These are phyloP conservation scores for Cynanchum wilfordii DNA, from an alignment of 257 asterid species.

Conservation along the genomic window DNA sequence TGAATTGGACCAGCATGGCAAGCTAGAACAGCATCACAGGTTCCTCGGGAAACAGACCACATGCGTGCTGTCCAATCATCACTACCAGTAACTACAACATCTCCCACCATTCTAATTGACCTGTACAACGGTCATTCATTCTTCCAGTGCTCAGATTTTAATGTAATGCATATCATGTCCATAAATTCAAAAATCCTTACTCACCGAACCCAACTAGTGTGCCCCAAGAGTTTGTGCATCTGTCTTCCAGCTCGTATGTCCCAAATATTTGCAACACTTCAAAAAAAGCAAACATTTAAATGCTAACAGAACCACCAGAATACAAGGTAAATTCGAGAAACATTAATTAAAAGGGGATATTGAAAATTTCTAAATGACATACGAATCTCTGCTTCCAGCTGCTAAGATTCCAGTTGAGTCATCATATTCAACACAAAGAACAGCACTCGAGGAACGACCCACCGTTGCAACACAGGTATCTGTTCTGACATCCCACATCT, in stretches of 20 bases:
- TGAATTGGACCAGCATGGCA: slow-evolving; percentile 91
- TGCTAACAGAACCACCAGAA: not conserved
- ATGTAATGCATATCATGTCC: slow-evolving; percentile 16
- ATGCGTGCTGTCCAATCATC: slow-evolving; percentile 99
- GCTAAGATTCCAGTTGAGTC: slow-evolving; percentile 89
- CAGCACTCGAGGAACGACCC: slow-evolving; percentile 87
- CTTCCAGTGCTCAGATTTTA: slow-evolving; percentile 25
- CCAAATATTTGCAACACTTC: slow-evolving; percentile 80
- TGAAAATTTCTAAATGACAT: slow-evolving; percentile 28
- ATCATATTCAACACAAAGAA: slow-evolving; percentile 92
- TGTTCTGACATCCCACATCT: slow-evolving; percentile 99
- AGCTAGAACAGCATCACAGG: slow-evolving; percentile 92
- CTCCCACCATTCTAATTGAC: slow-evolving; percentile 96
- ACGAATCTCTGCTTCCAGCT: slow-evolving; percentile 94
- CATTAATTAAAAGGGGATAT: not conserved
- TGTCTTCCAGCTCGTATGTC: slow-evolving; percentile 87
- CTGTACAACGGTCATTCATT: slow-evolving; percentile 34
- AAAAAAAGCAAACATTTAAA: slow-evolving; percentile 14
- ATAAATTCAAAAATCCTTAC: slow-evolving; percentile 14
- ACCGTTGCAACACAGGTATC: slow-evolving; percentile 98
- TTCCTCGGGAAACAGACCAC: slow-evolving; percentile 92
- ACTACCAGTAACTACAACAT: slow-evolving; percentile 86
- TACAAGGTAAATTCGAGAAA: not conserved
- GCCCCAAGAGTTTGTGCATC: slow-evolving; percentile 94
- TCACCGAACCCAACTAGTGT: slow-evolving; percentile 92